These are phyloP conservation scores for Daedaleopsis nitida DNA, from an alignment of 768 basidiomycete species.

Conservation along the genomic window DNA sequence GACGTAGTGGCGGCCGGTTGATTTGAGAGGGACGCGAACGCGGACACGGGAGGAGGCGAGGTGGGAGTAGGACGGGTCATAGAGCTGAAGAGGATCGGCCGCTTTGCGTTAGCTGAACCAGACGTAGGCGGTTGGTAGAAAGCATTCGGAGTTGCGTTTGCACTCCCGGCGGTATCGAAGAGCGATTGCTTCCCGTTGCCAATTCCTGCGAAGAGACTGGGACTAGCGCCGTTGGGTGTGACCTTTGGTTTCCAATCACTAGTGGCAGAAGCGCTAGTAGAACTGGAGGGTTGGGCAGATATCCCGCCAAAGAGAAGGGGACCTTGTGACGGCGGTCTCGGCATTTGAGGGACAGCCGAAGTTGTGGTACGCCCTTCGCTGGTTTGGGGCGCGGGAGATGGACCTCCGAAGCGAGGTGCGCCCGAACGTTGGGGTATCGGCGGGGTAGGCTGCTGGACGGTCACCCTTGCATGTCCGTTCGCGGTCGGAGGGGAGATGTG, in stretches of 20 bases:
- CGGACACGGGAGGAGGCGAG: constrained; percentile 8
- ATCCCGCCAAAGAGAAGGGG: constrained; percentile 17
- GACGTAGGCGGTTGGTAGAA: constrained; percentile 58
- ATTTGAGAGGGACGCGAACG: constrained; percentile 2
- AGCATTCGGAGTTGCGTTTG: constrained; percentile 60
- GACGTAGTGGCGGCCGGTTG: background rate
- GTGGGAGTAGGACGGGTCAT: constrained; percentile 5
- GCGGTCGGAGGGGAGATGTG: constrained; percentile 34
- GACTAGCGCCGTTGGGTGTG: background rate
- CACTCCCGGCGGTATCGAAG: constrained; percentile 49
- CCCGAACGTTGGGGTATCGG: constrained; percentile 34
- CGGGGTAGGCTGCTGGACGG: constrained; percentile 22
- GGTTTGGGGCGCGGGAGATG: constrained; percentile 18
- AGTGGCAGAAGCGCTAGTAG: background rate
- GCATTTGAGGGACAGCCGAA: constrained; percentile 9
- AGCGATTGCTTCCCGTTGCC: constrained; percentile 17
- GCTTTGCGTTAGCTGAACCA: constrained; percentile 22
- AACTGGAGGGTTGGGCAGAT: background rate
- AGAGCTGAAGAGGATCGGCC: constrained; percentile 10
- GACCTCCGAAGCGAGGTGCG: constrained; percentile 41
- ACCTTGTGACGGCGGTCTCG: constrained; percentile 6
- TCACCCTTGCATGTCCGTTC: constrained; percentile 15
- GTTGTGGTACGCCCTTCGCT: constrained; percentile 10
- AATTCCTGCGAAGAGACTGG: background rate
- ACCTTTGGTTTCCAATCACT: constrained; percentile 5